Base-by-base conservation (phyloP, 1,139 yeast genomes). In the Scheffersomyces lignicola region DNA sequence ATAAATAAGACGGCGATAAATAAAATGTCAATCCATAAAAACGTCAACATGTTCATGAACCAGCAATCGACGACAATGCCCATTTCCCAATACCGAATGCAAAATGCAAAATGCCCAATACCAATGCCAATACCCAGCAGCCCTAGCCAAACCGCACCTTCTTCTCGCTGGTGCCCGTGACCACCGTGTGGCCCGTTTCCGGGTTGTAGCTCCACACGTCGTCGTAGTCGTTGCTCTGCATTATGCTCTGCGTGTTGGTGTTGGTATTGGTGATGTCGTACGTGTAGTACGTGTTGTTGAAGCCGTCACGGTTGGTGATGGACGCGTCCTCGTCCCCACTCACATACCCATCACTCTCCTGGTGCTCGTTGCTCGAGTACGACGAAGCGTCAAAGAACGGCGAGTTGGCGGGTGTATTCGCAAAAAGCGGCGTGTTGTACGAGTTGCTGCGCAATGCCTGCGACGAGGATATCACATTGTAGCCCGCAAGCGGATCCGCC, bases 121-220 rank as follows among this genome's bases (percentile, higher is more conserved):
- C n/a, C n/a, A n/a, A n/a, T n/a, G n/a, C n/a, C n/a, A n/a, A n/a
- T n/a, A n/a, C n/a, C n/a, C n/a, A n/a, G n/a, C n/a, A 10, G 10
- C 23, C 26, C 10, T 9, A 23, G 13, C 17, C 18, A 31, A 34
- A 34, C 27, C 37, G 16, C 20, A 35, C 38, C 24, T 21, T 28
- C 16, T 35, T 35, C 23, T 28, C 26, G 15, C 9, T n/a, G 18
- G 7, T 11, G 16, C 20, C 25, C 9, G 31, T 24, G 3, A 21
- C 16, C 10, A 32, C 13, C 5, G 36, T 29, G 20, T 38, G 39
- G 7, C 39, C 37, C 14, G 36, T 37, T 12, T 45, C 47, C 9
- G 41, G 40, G 18, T 35, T 38, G 28, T 39, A 43, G 23, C 41
- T 41, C 43, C 43, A 45, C 18, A 35, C 33, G 14, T 42, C 43